These are phyloP conservation scores for Protomyces inundatus DNA, from an alignment of 1,139 yeast genomes.

Conservation along the genomic window DNA sequence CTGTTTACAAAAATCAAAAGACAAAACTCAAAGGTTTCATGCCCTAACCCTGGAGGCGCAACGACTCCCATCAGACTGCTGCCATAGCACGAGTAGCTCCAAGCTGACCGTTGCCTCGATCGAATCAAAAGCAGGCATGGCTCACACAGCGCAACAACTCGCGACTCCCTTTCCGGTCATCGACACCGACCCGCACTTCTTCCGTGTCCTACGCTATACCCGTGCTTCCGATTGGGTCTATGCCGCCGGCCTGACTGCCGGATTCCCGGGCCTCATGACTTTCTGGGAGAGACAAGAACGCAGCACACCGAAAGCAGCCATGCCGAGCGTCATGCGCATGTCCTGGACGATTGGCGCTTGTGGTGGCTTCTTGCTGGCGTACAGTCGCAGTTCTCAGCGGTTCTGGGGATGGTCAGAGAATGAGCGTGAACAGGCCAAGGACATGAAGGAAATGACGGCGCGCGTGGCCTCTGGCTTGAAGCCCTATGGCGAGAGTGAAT, in stretches of 20 bases:
- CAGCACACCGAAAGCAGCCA: constrained; percentile 31
- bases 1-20: too few relatives aligned
- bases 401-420: constrained; percentile 79
- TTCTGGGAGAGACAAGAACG: constrained; percentile 63
- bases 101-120: too few relatives aligned
- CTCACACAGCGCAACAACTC: constrained; percentile 21
- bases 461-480: constrained; percentile 61
- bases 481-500: constrained; percentile 52
- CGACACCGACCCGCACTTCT: constrained; percentile 75
- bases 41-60: too few relatives aligned
- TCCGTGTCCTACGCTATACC: constrained; percentile 66
- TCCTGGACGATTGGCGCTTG: constrained; percentile 50
- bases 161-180: constrained; percentile 41
- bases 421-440: constrained; percentile 62
- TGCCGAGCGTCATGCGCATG: constrained; percentile 23
- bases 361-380: constrained; percentile 70
- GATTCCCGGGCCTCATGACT: constrained; percentile 42
- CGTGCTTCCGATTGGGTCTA: constrained; percentile 62
- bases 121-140: not conserved
- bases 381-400: constrained; percentile 47
- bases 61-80: too few relatives aligned
- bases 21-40: too few relatives aligned
- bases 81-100: too few relatives aligned
- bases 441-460: constrained; percentile 67
- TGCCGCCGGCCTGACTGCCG: constrained; percentile 60